Base-by-base conservation (phyloP, 495 filamentous ascomycete genomes). In the Neurospora sp. region DNA sequence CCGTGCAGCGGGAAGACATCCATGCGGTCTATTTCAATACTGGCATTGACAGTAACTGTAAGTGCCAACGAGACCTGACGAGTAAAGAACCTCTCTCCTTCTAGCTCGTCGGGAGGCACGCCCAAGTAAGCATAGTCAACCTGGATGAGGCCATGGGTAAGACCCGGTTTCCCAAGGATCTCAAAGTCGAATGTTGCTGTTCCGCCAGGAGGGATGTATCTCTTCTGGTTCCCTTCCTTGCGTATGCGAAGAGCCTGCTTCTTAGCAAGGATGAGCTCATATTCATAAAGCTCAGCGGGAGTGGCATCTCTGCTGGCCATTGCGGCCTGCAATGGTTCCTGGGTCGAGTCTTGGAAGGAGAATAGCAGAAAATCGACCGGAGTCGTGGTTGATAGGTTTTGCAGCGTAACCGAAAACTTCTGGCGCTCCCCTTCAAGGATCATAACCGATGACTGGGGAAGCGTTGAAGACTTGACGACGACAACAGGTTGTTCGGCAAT, bases 11-110 rank as follows among this genome's bases (percentile, higher is more conserved):
- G 92, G 1, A 96, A 79, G 42, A 96, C 85, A 79, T 97, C 94
- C 75, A 92, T 89, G 31, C 91, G 88, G 53, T 89, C 86, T 17
- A 97, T 83, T 74, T 96, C 92, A 22, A 97, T 84, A 76, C 92
- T 94, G 14, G 94, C 92, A 79, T 97, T 97, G 44, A 98, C 94
- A 4, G 94, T 97, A 27, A 97, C 86, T 0, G 92, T 93, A 69
- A 98, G 81, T 9, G 93, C 93, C 45, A 97, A 85, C 44, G 90
- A 90, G 31, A 97, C 82, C 75, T 95, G 91, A 69, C 94, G 88
- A 17, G 95, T 97, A 77, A 93, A 94, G 76, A 97, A 96, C 38
- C 87, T 85, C 59, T 90, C 89, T 16, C 27, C 53, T n/a, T 84
- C 85, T 3, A 94, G 81, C 53, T 93, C 87, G 16, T 84, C 83